Evolutionary conservation across 2,329 filamentous ascomycete genomes (phyloP), one percentile per base, ranked within the genome.

Genomic region (Hymenoscyphus scutula): DNA sequence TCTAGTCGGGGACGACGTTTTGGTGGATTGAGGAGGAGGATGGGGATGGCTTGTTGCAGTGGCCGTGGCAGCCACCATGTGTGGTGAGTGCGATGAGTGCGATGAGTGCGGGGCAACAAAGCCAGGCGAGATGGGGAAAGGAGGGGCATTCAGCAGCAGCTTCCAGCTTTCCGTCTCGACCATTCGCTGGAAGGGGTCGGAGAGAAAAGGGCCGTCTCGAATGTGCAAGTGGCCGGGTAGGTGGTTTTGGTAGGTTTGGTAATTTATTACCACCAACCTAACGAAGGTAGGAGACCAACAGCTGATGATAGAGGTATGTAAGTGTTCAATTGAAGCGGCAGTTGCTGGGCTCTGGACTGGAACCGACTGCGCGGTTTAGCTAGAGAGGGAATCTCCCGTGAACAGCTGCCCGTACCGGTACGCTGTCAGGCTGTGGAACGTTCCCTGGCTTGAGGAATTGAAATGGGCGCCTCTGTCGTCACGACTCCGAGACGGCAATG

Each of bases 1-100:
- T 64, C 60, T 67, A 64, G 53, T 66, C 56, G 60, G 45, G 53
- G 68, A 70, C 69, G 69, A 66, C 70, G 68, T 72, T 53, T 64
- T 72, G 70, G 58, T 65, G 65, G 63, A 64, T 56, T 64, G 65
- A 64, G 59, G 56, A n/a, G 5, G 34, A 56, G 23, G 37, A 30
- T 19, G 41, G 19, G n/a, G 41, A 48, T 48, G 41, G 41, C 19
- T 48, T 48, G 41, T 23, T n/a, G 41, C 41, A n/a, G 19, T 45
- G 10, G 32, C 32, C 11, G 32, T 34, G 32, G 32, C 32, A 34
- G 32, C 32, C 32, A 34, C 32, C 32, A 34, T 34, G 32, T 34
- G 32, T 34, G 29, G 29, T 30, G 32, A 34, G n/a, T n/a, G n/a
- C n/a, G n/a, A n/a, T 34, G 32, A 34, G 32, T 34, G 32, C 32